Evolutionary conservation across 2,329 filamentous ascomycete genomes (phyloP).

Genomic region (Microascus cirrosus): DNA sequence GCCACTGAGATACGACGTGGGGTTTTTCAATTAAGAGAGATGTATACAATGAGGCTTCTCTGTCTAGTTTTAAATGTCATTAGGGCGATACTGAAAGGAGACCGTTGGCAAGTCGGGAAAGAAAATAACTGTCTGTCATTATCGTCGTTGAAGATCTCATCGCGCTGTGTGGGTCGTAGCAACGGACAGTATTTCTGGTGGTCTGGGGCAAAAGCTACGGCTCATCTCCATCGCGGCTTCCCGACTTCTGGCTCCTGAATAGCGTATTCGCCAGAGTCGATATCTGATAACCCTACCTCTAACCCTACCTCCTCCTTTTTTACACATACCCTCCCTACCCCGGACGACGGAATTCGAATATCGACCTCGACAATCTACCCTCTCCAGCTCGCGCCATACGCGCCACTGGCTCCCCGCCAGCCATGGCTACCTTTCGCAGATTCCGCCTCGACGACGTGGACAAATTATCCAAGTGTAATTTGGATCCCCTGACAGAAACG

Average conservation of each 20-base stretch:
- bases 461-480: slow-evolving; percentile 85
- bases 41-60: no score
- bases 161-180: not conserved
- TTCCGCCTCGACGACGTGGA: slow-evolving; percentile 80
- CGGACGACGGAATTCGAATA: not conserved
- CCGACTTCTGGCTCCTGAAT: not conserved
- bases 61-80: no score
- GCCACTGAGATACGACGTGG: no score
- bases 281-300: not conserved
- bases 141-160: no score
- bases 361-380: not conserved
- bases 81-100: no score
- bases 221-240: not conserved
- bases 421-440: slow-evolving; percentile 74
- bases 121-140: no score
- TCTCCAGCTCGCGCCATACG: not conserved
- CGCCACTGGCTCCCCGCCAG: slow-evolving; percentile 2
- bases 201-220: not conserved
- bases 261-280: not conserved
- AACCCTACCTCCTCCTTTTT: not conserved
- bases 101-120: no score
- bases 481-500: slow-evolving; percentile 94
- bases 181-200: not conserved
- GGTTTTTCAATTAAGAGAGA: no score
- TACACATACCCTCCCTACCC: not conserved